A percentile compares a stretch with the other conserved stretches of the same genome.
phyloP scores from a whole-genome alignment of 805 yeast species.

The Ogataea parapolymorpha region DNA sequence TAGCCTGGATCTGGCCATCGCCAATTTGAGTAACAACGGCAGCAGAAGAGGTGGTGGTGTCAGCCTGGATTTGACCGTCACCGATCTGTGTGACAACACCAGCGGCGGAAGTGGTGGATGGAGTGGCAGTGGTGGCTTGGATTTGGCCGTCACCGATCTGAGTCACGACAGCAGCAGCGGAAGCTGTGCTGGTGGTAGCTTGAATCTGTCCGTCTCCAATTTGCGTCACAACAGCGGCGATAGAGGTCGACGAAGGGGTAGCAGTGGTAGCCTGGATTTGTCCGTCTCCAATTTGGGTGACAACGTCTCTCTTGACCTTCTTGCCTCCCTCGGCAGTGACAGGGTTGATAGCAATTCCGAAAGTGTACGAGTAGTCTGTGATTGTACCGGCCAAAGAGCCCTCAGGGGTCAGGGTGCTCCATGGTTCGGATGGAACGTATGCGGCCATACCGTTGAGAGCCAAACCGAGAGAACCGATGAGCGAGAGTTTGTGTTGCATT shows the following conservation, averaged over 20 bases:
- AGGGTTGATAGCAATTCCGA: constrained; percentile 72
- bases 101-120: constrained; percentile 20
- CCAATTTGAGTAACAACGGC: constrained; percentile 33
- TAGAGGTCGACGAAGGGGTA: constrained; percentile 26
- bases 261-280: constrained; percentile 41
- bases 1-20: constrained; percentile 25
- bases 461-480: constrained; percentile 38
- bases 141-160: constrained; percentile 43
- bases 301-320: constrained; percentile 31
- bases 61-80: constrained; percentile 50
- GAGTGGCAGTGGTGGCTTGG: constrained; percentile 43
- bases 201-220: constrained; percentile 28
- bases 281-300: constrained; percentile 50
- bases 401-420: constrained; percentile 68
- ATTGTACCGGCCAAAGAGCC: constrained; percentile 50
- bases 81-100: constrained; percentile 44
- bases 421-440: constrained; percentile 62
- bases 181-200: constrained; percentile 27
- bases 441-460: constrained; percentile 53
- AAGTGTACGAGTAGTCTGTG: constrained; percentile 55
- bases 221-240: constrained; percentile 35
- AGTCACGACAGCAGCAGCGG: constrained; percentile 37
- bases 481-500: constrained; percentile 26
- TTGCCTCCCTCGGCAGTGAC: constrained; percentile 25
- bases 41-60: constrained; percentile 30